Evolutionary conservation across 768 basidiomycete genomes (phyloP), one percentile per base, ranked within the genome.

Genomic region (Boletellus ananas): DNA sequence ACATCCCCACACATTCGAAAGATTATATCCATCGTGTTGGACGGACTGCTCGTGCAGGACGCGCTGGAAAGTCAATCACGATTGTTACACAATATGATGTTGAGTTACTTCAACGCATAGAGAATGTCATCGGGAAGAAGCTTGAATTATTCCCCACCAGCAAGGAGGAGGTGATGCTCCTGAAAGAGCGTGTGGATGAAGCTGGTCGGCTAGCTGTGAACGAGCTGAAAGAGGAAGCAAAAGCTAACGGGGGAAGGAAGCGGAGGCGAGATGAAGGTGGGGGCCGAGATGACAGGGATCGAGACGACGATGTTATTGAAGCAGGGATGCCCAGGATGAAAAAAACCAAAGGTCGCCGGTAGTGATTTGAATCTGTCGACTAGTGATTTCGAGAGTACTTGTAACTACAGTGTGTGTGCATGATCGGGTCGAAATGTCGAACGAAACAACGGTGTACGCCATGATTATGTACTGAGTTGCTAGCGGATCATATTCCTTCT

Each of bases 11-110:
- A 1, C 91, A 98, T 66, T 97, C 94, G 14, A 98, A 99, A 74
- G 96, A 98, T 68, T 99, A 99, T 70, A 96, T 99, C 43, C 96
- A 99, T 66, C 84, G 96, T 38, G 96, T 99, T 10, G 96, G 96
- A 34, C 83, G 96, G 49, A 99, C 96, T 29, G 96, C 96, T 6
- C 87, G 96, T 63, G 96, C 96, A 3, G 96, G 96, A n/a, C 83
- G 96, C 37, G 84, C 93, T 2, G 96, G 96, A 38, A 97, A 97
- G 72, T 86, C 91, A 1, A 89, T 99, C 60, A 96, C 94, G n/a
- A 80, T 99, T 36, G 94, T 97, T 20, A 92, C 95, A 6, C 96
- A 99, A 70, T 99, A 98, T 68, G 96, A 99, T 58, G 93, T 99
- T 47, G 96, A 98, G 70, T 78, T 97, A 39, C 71, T 97, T 5